Percentiles rank a stretch among this genome's conserved stretches.
These are phyloP conservation scores for Groenewaldozyma auringiensis DNA, from an alignment of 1,139 yeast species.

Conservation along the genomic window DNA sequence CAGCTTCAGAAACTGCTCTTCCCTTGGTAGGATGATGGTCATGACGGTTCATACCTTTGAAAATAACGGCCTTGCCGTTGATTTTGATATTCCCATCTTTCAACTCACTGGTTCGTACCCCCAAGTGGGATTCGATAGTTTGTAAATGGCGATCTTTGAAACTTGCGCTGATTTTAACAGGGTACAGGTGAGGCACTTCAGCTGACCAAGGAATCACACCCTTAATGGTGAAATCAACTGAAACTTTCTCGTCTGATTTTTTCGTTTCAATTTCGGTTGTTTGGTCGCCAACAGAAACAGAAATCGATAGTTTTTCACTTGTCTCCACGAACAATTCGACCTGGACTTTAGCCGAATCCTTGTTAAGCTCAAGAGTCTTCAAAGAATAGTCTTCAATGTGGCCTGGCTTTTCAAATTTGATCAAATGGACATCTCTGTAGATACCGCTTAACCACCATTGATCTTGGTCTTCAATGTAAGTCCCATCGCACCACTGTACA, in stretches of 20 bases:
- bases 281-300: not conserved
- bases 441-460: constrained; percentile 35
- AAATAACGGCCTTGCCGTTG: constrained; percentile 27
- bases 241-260: not conserved
- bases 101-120: constrained; percentile 28
- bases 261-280: not conserved
- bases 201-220: constrained; percentile 31
- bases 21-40: constrained; percentile 32
- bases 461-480: constrained; percentile 34
- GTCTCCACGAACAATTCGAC: constrained; percentile 6
- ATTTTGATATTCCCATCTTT: constrained; percentile 26
- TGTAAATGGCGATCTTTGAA: constrained; percentile 13
- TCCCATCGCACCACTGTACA: constrained; percentile 31
- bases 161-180: constrained; percentile 16
- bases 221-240: constrained; percentile 4
- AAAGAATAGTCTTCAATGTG: constrained; percentile 18
- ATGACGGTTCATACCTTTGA: constrained; percentile 33
- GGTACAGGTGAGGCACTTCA: constrained; percentile 30
- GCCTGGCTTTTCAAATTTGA: constrained; percentile 12
- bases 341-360: constrained; percentile 7
- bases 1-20: constrained; percentile 31
- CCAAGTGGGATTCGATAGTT: constrained; percentile 23
- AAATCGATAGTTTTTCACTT: not conserved
- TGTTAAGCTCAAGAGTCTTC: constrained; percentile 8
- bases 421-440: constrained; percentile 19